Percentiles rank a stretch among this genome's conserved stretches.
Conservation (phyloP, 2,329 filamentous ascomycete species). For the Colletotrichum sp. region DNA sequence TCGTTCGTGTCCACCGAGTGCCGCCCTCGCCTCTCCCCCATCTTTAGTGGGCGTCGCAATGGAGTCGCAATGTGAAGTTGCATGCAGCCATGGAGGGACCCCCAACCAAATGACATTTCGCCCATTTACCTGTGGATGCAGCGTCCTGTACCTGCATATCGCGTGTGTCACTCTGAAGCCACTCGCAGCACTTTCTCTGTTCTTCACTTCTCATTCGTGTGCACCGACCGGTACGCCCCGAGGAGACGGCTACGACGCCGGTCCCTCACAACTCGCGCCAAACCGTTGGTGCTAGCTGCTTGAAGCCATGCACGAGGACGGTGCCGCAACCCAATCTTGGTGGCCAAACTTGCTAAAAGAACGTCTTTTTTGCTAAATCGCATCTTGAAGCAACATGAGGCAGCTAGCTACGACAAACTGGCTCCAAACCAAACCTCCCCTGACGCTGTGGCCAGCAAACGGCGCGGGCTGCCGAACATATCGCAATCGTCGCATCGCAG, state of each 20-base stretch:
- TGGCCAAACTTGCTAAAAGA: background rate
- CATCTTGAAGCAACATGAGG: background rate
- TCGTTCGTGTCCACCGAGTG: background rate
- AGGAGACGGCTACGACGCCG: background rate
- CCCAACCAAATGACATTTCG: background rate
- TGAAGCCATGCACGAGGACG: background rate
- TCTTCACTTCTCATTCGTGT: background rate
- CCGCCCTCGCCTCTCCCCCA: background rate
- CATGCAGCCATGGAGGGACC: background rate
- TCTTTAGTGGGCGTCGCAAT: background rate
- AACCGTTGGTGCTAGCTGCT: conserved; percentile 14
- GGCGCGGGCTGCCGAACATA: background rate
- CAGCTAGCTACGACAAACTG: background rate
- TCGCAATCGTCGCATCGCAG: background rate
- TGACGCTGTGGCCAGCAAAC: background rate
- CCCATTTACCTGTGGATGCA: background rate
- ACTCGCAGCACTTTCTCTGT: conserved; percentile 6
- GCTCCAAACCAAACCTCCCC: background rate
- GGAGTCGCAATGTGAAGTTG: background rate
- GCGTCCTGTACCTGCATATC: conserved; percentile 16
- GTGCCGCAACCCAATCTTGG: background rate
- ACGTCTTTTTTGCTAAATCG: background rate
- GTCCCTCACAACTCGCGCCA: conserved; percentile 1
- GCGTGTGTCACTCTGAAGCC: conserved; percentile 12
- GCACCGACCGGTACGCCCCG: conserved; percentile 3